Base-by-base conservation (phyloP, 2,329 filamentous ascomycete genomes). In the Zasmidium angulare region DNA sequence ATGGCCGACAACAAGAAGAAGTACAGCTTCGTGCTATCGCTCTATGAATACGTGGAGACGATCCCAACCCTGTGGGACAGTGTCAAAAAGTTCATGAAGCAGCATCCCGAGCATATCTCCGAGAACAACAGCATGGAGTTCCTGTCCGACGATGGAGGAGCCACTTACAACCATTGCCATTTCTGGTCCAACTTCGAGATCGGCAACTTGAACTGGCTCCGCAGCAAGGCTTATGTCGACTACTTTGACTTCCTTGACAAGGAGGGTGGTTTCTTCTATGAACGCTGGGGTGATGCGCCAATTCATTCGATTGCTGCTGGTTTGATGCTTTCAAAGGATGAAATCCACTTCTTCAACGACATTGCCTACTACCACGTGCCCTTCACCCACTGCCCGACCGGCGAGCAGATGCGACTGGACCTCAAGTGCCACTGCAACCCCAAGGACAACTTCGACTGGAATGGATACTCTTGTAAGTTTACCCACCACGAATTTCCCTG, bases 131-230 rank as follows among this genome's bases (percentile, higher is more conserved):
- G 89, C 1, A 89, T 99, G 88, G 84, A 82, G 3, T 98, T 96
- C 78, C 79, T 99, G 70, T 96, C 91, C 73, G 91, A 97, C 68
- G 93, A 99, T 68, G 87, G 86, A 55, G 95, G 96, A 61, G 87
- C 95, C 61, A 92, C 85, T 6, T 99, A 98, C 81, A 99, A 98
- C 81, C 87, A 93, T 75, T 99, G 95, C 80, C 95, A 99, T 76
- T 97, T 99, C 76, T 99, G 95, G 95, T 98, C 93, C 72, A 99
- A 99, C 82, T 99, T 99, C 68, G 95, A 99, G 76, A 89, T 99
- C 68, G 95, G 93, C 65, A 96, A 89, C 77, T 83, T 99, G 43
- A 85, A 96, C 71, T 99, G 95, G 92, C 85, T 99, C 56, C 89
- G 95, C 65, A 95, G 91, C 66, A 82, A 93, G 74, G 84, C 90